Base-by-base conservation (phyloP, 2,329 filamentous ascomycete genomes). In the Byssochlamys sp. region DNA sequence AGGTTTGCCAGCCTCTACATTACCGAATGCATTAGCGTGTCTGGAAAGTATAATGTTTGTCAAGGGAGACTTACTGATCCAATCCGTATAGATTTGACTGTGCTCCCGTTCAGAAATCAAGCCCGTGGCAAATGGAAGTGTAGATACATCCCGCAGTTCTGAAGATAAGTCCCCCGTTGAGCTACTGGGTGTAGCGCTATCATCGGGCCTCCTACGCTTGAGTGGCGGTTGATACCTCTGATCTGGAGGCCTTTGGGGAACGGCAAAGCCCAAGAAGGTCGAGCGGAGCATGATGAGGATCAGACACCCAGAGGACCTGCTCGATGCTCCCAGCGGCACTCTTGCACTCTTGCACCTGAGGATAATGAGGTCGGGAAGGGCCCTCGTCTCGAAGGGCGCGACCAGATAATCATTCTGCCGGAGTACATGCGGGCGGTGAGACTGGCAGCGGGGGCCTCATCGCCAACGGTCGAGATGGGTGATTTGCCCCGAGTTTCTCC, bases 81-180 rank as follows among this genome's bases (percentile, higher is more conserved):
- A 71, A 55, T 67, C 66, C 26, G 65, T 58, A 58, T 69, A 69
- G 24, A 69, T 66, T 14, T 60, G 60, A 45, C 56, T 59, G 51
- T 65, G 65, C 39, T 66, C 65, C 3, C 50, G 48, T 1, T 58
- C 59, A 12, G 62, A 61, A 10, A 66, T 50, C 28, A 56, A 27
- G 26, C 57, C 53, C 45, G 54, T 52, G 25, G 57, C 57, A n/a
- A 55, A 59, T 50, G 59, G 57, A n/a, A 55, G 58, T 35, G 59
- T 56, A 28, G 58, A 49, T 28, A 50, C 56, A 45, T 55, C 54
- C 52, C 57, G 58, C 33, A 48, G 25, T 27, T 55, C 54, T 35
- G 50, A 53, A 14, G 35, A 45, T 27, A 26, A 48, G 31, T 35
- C 54, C 11, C 55, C 31, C 54, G 25, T 51, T n/a, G 24, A 45